Evolutionary conservation across 73 alveolate genomes (phyloP).

Genomic region (Paramecium pentaurelia): DNA sequence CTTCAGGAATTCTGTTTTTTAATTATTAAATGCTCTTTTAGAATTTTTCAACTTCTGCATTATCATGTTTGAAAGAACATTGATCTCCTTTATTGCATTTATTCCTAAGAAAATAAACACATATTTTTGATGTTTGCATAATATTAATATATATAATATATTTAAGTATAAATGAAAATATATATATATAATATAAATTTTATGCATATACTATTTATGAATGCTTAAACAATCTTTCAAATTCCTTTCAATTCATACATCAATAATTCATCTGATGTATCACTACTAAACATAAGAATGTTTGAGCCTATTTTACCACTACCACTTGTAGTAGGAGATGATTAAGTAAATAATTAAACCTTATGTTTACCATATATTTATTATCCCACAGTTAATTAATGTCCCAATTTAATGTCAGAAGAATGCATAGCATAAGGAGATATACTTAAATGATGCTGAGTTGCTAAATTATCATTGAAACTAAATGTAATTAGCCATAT

Average conservation of each 20-base stretch:
- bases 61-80: background rate
- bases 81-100: background rate
- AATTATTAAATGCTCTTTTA: background rate
- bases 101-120: background rate
- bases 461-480: conserved; percentile 19
- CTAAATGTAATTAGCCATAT: conserved; percentile 20
- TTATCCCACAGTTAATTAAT: background rate
- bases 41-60: background rate
- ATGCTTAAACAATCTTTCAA: background rate
- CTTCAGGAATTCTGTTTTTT: background rate
- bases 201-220: background rate
- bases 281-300: background rate
- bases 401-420: background rate
- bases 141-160: background rate
- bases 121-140: background rate
- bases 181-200: background rate
- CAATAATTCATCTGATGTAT: background rate
- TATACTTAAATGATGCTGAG: conserved; percentile 18
- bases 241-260: conserved; percentile 7
- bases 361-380: conserved; percentile 17
- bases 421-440: conserved; percentile 48
- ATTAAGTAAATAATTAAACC: background rate
- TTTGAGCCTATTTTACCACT: background rate
- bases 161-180: no score
- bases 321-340: background rate